Percentiles rank a stretch among this genome's conserved stretches.
phyloP scores from a whole-genome alignment of 192 early-diverging fungal species.

The Coemansia sp. region DNA sequence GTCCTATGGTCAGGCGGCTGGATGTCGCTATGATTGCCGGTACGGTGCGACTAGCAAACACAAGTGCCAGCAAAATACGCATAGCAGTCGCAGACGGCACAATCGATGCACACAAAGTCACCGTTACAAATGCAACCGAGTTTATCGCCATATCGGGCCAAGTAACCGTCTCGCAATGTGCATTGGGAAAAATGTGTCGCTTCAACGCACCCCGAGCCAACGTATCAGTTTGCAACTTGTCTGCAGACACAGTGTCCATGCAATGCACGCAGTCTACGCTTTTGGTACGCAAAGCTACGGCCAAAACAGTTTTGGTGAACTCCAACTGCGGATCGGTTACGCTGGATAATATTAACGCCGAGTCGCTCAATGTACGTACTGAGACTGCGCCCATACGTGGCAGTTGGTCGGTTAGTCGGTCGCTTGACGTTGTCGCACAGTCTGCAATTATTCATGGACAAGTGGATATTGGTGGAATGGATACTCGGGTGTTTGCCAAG shows the following conservation, averaged over 20 bases:
- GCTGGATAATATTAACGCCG: background rate
- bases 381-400: constrained; percentile 4
- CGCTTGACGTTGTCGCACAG: background rate
- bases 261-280: background rate
- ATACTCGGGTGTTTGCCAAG: background rate
- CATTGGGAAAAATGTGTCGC: constrained; percentile 8
- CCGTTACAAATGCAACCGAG: constrained; percentile 4
- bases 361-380: background rate
- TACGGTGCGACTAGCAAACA: background rate
- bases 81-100: constrained; percentile 27
- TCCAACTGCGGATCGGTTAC: background rate
- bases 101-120: constrained; percentile 6
- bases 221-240: background rate
- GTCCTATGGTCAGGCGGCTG: constrained; percentile 2
- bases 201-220: constrained; percentile 14
- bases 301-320: background rate
- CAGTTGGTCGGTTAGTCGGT: background rate
- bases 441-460: constrained; percentile 4
- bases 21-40: constrained; percentile 33
- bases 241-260: background rate
- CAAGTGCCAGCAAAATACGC: constrained; percentile 10
- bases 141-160: constrained; percentile 23
- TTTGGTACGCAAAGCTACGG: background rate
- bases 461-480: background rate
- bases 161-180: constrained; percentile 11